Base-by-base conservation (phyloP, 495 filamentous ascomycete genomes). In the Hyaloscypha hepaticicola region DNA sequence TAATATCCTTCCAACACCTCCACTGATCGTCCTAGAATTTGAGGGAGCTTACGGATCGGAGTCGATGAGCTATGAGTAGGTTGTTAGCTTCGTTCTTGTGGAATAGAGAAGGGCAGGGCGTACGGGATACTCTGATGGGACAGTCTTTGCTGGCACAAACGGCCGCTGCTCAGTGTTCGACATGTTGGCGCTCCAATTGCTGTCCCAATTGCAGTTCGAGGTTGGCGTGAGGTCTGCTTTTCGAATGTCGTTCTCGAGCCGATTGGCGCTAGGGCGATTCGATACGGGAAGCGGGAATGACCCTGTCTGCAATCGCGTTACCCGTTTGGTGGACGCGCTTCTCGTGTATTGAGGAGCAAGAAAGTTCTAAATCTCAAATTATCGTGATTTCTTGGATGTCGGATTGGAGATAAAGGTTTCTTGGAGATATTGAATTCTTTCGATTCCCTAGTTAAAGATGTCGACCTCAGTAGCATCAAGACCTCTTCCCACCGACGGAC, bases 71-170 rank as follows among this genome's bases (percentile, higher is more conserved):
- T 98, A 72, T 71, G 61, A 64, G 59, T 53, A 41, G 55, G 55
- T 19, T 33, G 51, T 69, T 69, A 73, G 69, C 71, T 66, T 27
- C 19, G 38, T 5, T 38, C 57, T 31, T 1, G 29, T 22, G 25
- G 24, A 25, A 28, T 25, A 11, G n/a, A 27, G 31, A 49, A 55
- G 19, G 57, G 58, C 27, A 12, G 49, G 1, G 81, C 86, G 69
- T 80, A 96, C 93, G 55, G 92, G 92, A 75, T 87, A 96, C 22
- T 93, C 86, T 56, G 90, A 89, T 70, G 85, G 79, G 65, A 89
- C 74, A 72, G 82, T 82, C 80, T 92, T 93, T 69, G 90, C 86
- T 33, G 91, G 90, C 62, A 93, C 84, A 72, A 87, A 85, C 31
- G 83, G 81, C 73, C 81, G 77, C 69, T 79, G 78, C 49, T 81